Base-by-base conservation (phyloP, 1,284 basidiomycete species). In the Ustilago esculenta region DNA sequence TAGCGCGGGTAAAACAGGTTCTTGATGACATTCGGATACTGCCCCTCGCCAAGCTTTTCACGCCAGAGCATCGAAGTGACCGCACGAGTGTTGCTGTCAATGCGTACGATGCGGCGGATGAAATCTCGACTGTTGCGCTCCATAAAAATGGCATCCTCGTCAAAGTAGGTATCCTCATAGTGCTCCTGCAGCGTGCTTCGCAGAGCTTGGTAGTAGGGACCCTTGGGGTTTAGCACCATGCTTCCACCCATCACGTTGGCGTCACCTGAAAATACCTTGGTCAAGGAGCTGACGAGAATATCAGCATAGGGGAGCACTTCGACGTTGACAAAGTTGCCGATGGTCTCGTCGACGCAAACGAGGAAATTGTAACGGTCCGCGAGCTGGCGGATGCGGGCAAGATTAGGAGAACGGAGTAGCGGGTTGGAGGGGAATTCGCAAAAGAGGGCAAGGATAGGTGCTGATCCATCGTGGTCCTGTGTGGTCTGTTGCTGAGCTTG, bases 41-140 rank as follows among this genome's bases (percentile, higher is more conserved):
- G 20, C 2, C 64, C 67, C 11, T 53, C 18, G 14, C 47, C 39
- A 17, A 54, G 45, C 15, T 41, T 52, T 30, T 75, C 69, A n/a
- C 24, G 15, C 57, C 85, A 86, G n/a, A 98, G 85, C 79, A 90
- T 88, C 53, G 90, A 88, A 77, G 92, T 94, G 42, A 96, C 85
- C 24, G 87, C 87, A 79, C 91, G 89, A 2, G 95, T 86, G 81
- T 96, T 98, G 47, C 83, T 82, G 82, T 98, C 92, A 82, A 97
- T 92, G 52, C 85, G 82, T 55, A 85, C 85, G 69, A 94, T 87
- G 51, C 95, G 90, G 9, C 85, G 84, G 46, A 87, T 85, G 84
- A 97, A 97, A 83, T 97, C 90, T 47, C 95, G 91, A 18, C 93
- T 96, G 84, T 98, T 98, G 72, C 95, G 90, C 82, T 98, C 95